phyloP scores from a whole-genome alignment of 2,329 filamentous ascomycete species.

The Fusarium sp. region DNA sequence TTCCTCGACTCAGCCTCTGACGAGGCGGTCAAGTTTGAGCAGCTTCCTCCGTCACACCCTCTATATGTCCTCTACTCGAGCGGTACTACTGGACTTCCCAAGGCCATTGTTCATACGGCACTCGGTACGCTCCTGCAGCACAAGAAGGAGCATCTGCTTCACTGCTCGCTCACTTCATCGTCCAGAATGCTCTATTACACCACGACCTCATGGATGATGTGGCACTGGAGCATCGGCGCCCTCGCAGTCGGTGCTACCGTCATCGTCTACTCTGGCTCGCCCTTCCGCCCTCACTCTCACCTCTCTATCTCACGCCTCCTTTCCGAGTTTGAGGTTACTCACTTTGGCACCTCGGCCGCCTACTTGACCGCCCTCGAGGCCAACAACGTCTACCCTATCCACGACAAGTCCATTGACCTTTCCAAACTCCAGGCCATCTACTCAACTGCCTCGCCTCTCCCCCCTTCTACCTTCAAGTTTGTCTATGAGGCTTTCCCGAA shows the following conservation, averaged over 20 bases:
- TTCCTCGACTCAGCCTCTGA: constrained; percentile 59
- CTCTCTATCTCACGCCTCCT: constrained; percentile 87
- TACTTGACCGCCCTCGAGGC: constrained; percentile 94
- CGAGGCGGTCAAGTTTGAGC: constrained; percentile 73
- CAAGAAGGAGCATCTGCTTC: constrained; percentile 94
- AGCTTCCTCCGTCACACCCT: constrained; percentile 86
- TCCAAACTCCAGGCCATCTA: constrained; percentile 84
- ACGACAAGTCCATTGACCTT: constrained; percentile 67
- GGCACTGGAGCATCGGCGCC: constrained; percentile 94
- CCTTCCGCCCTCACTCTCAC: constrained; percentile 83
- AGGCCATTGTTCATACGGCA: constrained; percentile 93
- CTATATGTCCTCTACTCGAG: constrained; percentile 95
- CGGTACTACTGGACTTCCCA: constrained; percentile 88
- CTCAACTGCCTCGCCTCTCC: constrained; percentile 91
- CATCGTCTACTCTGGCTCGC: constrained; percentile 91
- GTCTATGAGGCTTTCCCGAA: constrained; percentile 86
- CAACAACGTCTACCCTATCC: constrained; percentile 70
- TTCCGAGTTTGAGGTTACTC: constrained; percentile 83
- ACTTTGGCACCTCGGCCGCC: constrained; percentile 95
- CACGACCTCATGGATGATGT: constrained; percentile 99
- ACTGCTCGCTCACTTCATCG: constrained; percentile 80
- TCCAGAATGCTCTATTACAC: constrained; percentile 93
- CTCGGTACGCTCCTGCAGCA: constrained; percentile 93
- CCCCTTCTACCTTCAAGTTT: constrained; percentile 92
- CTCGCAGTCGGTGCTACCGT: constrained; percentile 86